Conservation (phyloP, 1,284 basidiomycete genomes). For the Trametes versicolor region DNA sequence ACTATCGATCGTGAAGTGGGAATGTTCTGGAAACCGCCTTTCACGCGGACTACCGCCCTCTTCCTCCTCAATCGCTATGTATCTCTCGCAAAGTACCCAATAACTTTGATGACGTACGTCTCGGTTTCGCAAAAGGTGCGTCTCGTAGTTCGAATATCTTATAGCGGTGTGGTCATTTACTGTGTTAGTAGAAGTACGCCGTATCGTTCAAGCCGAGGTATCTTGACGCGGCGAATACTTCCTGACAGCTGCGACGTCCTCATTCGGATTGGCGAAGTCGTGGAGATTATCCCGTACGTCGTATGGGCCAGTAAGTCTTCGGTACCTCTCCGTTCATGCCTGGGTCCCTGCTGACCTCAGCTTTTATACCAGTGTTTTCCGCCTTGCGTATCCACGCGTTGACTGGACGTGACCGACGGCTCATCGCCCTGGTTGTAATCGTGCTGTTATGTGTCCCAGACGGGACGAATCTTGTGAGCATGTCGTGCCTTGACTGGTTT, state of each 20-base stretch:
- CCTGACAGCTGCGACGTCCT: not conserved
- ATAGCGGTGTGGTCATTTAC: not conserved
- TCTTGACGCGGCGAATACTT: not conserved
- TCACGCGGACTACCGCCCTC: constrained; percentile 17
- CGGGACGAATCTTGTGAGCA: constrained; percentile 14
- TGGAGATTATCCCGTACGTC: constrained; percentile 2
- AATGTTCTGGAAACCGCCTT: constrained; percentile 16
- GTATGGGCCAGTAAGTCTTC: not conserved
- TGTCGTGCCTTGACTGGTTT: too few relatives aligned
- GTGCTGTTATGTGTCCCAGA: constrained; percentile 6
- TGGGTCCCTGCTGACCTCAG: not conserved
- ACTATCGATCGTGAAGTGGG: constrained; percentile 25
- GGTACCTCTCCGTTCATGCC: not conserved
- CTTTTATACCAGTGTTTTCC: not conserved
- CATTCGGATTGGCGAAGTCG: not conserved
- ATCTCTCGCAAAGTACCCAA: constrained; percentile 5
- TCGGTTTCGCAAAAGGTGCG: not conserved
- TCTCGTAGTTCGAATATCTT: too few relatives aligned
- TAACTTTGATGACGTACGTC: not conserved
- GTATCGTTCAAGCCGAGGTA: not conserved
- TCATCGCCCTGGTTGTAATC: constrained; percentile 4
- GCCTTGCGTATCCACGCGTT: not conserved
- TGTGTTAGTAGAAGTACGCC: not conserved
- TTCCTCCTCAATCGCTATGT: constrained; percentile 25
- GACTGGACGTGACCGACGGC: not conserved